These are phyloP conservation scores for Bifiguratus adelaidae DNA, from an alignment of 192 early-diverging fungal genomes.

Conservation along the genomic window DNA sequence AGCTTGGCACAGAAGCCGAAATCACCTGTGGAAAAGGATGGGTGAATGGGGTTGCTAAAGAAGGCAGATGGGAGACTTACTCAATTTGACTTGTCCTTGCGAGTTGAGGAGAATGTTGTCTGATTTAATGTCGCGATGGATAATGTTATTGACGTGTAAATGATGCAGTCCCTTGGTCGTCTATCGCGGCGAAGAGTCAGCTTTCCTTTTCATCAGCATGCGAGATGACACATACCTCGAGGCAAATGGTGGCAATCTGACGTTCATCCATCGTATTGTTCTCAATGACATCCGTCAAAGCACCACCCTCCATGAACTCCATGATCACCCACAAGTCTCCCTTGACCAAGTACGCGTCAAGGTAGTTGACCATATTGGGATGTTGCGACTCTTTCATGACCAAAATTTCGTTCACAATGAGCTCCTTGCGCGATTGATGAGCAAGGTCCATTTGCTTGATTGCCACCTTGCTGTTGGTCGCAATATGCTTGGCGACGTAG, in stretches of 20 bases:
- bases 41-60: neutral
- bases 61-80: conserved; percentile 6
- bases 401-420: conserved; percentile 86
- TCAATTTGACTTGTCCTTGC: conserved; percentile 73
- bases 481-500: conserved; percentile 75
- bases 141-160: conserved; percentile 73
- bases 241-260: conserved; percentile 90
- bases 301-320: conserved; percentile 99
- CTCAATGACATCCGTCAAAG: conserved; percentile 94
- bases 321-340: conserved; percentile 95
- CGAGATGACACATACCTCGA: conserved; percentile 49
- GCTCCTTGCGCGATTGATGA: conserved; percentile 80
- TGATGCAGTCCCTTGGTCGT: conserved; percentile 72
- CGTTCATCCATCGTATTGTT: conserved; percentile 87
- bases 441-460: conserved; percentile 92
- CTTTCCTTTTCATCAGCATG: neutral
- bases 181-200: conserved; percentile 12
- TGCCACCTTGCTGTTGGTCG: conserved; percentile 68
- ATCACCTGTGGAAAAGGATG: too few species aligned
- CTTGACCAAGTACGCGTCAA: conserved; percentile 84
- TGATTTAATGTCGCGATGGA: conserved; percentile 87
- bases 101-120: conserved; percentile 81
- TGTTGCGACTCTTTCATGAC: conserved; percentile 91
- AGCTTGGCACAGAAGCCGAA: conserved; percentile 94
- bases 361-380: conserved; percentile 96